Conservation (phyloP, 495 filamentous ascomycete genomes). For the Penicillium paradoxum region DNA sequence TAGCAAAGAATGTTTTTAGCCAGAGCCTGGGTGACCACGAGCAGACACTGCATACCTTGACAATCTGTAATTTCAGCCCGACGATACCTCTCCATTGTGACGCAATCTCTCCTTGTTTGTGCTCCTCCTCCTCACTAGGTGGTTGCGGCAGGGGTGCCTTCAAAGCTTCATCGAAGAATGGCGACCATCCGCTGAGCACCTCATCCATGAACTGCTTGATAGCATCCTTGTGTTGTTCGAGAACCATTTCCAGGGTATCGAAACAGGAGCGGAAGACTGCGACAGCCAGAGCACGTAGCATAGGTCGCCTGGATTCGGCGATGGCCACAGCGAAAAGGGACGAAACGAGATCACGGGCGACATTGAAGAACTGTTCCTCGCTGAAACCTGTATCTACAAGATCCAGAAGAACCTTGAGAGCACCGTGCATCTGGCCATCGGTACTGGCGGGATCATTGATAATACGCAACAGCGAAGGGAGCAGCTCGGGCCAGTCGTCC, state of each 20-base stretch:
- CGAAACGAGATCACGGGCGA: constrained; percentile 77
- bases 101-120: constrained; percentile 40
- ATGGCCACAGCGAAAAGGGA: constrained; percentile 77
- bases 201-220: constrained; percentile 88
- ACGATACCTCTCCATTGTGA: constrained; percentile 70
- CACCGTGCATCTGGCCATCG: constrained; percentile 78
- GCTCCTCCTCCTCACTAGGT: constrained; percentile 53
- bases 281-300: constrained; percentile 75
- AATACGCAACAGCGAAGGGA: constrained; percentile 72
- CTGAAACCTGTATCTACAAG: constrained; percentile 88
- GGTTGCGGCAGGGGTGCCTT: constrained; percentile 64
- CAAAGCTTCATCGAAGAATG: constrained; percentile 74
- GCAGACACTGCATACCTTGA: constrained; percentile 54
- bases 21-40: background rate
- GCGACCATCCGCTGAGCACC: constrained; percentile 73
- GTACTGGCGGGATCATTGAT: constrained; percentile 61
- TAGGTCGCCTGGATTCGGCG: constrained; percentile 65
- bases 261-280: constrained; percentile 86
- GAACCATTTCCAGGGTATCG: constrained; percentile 91
- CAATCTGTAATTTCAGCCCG: constrained; percentile 80
- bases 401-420: constrained; percentile 80
- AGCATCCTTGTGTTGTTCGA: constrained; percentile 79
- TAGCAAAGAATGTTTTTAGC: constrained; percentile 1
- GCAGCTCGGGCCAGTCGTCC: constrained; percentile 82
- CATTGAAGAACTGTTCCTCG: constrained; percentile 88